Evolutionary conservation across 176 grass and related monocot species (phyloP).

Genomic region (Aegilops speltoides): DNA sequence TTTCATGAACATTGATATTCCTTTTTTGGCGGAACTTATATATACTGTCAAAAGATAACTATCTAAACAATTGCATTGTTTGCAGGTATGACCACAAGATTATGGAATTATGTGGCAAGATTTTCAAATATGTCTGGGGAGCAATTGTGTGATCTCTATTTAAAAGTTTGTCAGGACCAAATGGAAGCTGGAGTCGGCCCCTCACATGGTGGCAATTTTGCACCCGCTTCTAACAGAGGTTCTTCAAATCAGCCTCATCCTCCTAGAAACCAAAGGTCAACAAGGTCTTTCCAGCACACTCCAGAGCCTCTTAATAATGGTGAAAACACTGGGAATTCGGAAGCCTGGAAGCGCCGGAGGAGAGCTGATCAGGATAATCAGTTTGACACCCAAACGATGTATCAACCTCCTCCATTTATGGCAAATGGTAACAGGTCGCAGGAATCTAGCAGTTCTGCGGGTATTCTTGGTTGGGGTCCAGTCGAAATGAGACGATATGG

Average conservation of each 20-base stretch:
- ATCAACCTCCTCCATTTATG: constrained; percentile 43
- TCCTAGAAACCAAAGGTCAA: constrained; percentile 70
- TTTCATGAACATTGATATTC: neutral
- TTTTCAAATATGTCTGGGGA: constrained; percentile 96
- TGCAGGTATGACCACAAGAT: constrained; percentile 90
- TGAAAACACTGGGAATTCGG: constrained; percentile 70
- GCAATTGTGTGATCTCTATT: constrained; percentile 75
- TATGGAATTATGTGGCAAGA: constrained; percentile 97
- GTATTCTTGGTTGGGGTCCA: constrained; percentile 90
- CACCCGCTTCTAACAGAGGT: constrained; percentile 27
- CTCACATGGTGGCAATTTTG: constrained; percentile 66
- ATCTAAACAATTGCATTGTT: constrained; percentile 30
- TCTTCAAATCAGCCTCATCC: constrained; percentile 60
- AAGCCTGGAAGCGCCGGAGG: constrained; percentile 86
- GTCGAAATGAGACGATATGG: constrained; percentile 70
- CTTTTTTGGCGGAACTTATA: neutral
- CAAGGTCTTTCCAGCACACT: constrained; percentile 56
- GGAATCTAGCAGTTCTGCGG: constrained; percentile 75
- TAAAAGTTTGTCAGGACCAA: constrained; percentile 90
- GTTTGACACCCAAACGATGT: constrained; percentile 39
- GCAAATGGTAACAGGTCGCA: constrained; percentile 67
- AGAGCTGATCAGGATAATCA: constrained; percentile 67
- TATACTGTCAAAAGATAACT: neutral
- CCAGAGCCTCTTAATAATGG: constrained; percentile 63
- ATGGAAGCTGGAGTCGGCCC: constrained; percentile 71